Base-by-base conservation (phyloP, 2,329 filamentous ascomycete genomes). In the Zasmidium citrigriseum region DNA sequence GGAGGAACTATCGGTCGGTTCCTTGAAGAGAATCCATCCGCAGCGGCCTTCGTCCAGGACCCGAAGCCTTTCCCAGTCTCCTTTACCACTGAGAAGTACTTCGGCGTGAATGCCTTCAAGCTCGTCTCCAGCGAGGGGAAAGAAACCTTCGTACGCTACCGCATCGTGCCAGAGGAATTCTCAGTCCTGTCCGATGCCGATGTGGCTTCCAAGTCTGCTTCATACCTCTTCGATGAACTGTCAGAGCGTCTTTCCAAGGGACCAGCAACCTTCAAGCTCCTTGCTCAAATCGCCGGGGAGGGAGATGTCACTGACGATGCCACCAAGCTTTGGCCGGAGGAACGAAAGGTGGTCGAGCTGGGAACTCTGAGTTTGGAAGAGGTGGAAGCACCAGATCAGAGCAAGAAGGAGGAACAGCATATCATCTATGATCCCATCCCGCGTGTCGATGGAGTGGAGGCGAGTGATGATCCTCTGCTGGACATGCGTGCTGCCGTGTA, bases 341-440 rank as follows among this genome's bases (percentile, higher is more conserved):
- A 76, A 3, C 75, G 82, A 38, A 63, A 78, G 60, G 50, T 82
- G 20, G 80, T 84, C 3, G 78, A 82, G 61, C 67, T 86, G 55
- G 83, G 83, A 0, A 76, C 66, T 1, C 66, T 86, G 7, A 76
- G 65, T 57, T 55, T 86, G 10, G 75, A 81, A 21, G 66, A 68
- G 22, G 57, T 78, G 10, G 67, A 77, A 23, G 21, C 49, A 24
- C 46, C 61, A 50, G 56, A 59, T 11, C 74, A 79, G 54, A 76
- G 73, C 50, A 67, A 68, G 57, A 72, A 71, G 55, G 71, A 79
- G 72, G 78, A 82, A 72, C 81, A 84, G 72, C 71, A 74, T 27
- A 73, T 82, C 44, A 86, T 86, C 61, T 85, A 83, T 62, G 83
- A 86, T 72, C 83, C 83, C 1, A 77, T 85, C 51, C 83, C 83